Conservation (phyloP, 2,329 filamentous ascomycete genomes). For the Stemphylium beticola region DNA sequence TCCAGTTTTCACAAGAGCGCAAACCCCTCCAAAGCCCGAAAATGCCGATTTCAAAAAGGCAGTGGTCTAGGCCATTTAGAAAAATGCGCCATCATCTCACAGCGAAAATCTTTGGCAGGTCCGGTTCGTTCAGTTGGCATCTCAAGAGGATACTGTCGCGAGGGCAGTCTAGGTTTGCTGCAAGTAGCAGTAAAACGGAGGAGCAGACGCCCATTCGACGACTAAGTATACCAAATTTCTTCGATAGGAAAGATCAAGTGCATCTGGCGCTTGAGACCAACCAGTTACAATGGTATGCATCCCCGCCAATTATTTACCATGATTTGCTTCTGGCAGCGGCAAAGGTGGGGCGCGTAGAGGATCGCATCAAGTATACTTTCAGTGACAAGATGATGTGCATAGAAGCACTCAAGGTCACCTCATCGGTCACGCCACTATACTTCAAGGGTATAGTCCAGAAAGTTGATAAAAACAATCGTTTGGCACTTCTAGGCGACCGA, state of each 20-base stretch:
- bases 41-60: not conserved
- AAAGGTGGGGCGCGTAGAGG: constrained; percentile 23
- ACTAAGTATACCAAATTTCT: constrained; percentile 16
- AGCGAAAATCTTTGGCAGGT: not conserved
- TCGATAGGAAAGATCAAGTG: constrained; percentile 19
- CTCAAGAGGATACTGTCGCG: not conserved
- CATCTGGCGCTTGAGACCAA: constrained; percentile 13
- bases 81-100: not conserved
- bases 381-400: constrained; percentile 26
- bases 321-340: constrained; percentile 24
- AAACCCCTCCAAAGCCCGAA: not conserved
- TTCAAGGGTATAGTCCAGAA: constrained; percentile 17
- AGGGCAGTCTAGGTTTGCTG: not conserved
- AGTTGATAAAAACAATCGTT: constrained; percentile 21
- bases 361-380: constrained; percentile 27
- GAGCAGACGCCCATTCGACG: constrained; percentile 7
- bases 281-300: constrained; percentile 5
- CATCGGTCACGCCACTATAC: constrained; percentile 13
- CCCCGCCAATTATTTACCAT: constrained; percentile 12
- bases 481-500: constrained; percentile 34
- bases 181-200: not conserved
- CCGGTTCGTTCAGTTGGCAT: not conserved
- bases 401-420: constrained; percentile 25
- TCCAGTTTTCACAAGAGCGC: not conserved
- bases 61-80: not conserved